Evolutionary conservation across 441 rosid species (phyloP).

Genomic region (Geranium incanum): DNA sequence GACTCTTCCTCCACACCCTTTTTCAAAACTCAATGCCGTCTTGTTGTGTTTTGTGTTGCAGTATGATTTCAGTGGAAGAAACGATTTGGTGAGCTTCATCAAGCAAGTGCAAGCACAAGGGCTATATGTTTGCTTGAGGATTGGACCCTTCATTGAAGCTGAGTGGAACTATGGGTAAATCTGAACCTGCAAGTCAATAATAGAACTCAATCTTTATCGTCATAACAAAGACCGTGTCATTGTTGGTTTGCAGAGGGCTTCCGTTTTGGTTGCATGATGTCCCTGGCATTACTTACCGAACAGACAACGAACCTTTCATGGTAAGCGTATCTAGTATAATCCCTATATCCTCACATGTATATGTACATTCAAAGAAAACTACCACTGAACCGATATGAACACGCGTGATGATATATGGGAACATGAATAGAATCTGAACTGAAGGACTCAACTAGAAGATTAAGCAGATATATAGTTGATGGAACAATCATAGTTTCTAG

Average conservation of each 20-base stretch:
- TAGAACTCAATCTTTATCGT: background rate
- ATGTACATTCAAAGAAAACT: background rate
- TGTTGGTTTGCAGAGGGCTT: constrained; percentile 48
- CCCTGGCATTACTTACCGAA: constrained; percentile 67
- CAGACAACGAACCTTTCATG: constrained; percentile 78
- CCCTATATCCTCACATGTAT: background rate
- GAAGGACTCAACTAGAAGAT: too few species aligned
- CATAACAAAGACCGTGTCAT: background rate
- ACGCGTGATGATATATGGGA: too few species aligned
- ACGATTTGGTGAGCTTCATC: constrained; percentile 63
- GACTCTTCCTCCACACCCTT: background rate
- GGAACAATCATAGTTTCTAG: background rate
- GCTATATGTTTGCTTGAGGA: constrained; percentile 65
- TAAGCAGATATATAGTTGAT: too few species aligned
- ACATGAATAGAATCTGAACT: too few species aligned
- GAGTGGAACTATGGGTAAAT: constrained; percentile 90
- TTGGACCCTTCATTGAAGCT: constrained; percentile 77
- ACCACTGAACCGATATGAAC: too few species aligned
- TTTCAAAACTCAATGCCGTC: background rate
- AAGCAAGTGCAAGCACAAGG: constrained; percentile 76
- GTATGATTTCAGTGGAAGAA: constrained; percentile 81
- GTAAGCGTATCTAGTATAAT: constrained; percentile 17
- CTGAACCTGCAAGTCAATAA: background rate
- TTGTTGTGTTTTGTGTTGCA: constrained; percentile 17
- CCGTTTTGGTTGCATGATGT: constrained; percentile 90